Evolutionary conservation across 2,329 filamentous ascomycete genomes (phyloP), one percentile per base, ranked within the genome.

Genomic region (Knoxdaviesia proteae): DNA sequence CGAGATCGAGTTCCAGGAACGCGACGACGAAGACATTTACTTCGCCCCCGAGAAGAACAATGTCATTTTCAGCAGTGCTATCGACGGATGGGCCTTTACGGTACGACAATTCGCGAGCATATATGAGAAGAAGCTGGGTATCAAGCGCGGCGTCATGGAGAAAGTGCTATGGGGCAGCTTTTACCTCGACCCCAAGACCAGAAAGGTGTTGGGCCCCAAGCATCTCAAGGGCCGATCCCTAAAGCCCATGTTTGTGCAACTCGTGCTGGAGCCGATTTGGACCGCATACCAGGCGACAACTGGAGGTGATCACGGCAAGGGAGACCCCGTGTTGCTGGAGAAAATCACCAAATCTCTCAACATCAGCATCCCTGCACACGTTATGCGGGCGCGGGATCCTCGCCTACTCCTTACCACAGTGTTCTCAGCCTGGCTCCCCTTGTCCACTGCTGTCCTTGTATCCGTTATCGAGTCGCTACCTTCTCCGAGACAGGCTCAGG

Each of bases 81-180:
- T 94, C 44, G 90, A 98, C 55, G 90, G 90, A n/a, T 98, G 90
- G 90, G 90, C 90, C 3, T 98, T 98, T 53, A 98, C 90, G 0
- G 79, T 94, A 41, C 75, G 86, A 41, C 90, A 98, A 53, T 98
- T 98, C 56, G 87, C 90, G 11, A 74, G 74, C 35, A 64, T 96
- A 32, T 98, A 96, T 55, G 88, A 96, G 61, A 93, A 87, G 65
- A 98, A 98, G 58, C 71, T 98, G 6, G 88, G 90, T 9, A 92
- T 96, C 59, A 96, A 94, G 61, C 73, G 87, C 39, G 76, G 75
- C 31, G 62, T 83, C 0, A 71, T 98, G 55, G 87, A 98, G 59
- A 94, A 90, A 56, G 84, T 94, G 0, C 68, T 98, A 0, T 98
- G 90, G 90, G 90, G 90, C 39, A 88, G 86, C 56, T 98, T 83